Percentiles rank a stretch among this genome's conserved stretches.
Evolutionary conservation across 139 green algal genomes (phyloP).

Genomic region (Closterium sp.): DNA sequence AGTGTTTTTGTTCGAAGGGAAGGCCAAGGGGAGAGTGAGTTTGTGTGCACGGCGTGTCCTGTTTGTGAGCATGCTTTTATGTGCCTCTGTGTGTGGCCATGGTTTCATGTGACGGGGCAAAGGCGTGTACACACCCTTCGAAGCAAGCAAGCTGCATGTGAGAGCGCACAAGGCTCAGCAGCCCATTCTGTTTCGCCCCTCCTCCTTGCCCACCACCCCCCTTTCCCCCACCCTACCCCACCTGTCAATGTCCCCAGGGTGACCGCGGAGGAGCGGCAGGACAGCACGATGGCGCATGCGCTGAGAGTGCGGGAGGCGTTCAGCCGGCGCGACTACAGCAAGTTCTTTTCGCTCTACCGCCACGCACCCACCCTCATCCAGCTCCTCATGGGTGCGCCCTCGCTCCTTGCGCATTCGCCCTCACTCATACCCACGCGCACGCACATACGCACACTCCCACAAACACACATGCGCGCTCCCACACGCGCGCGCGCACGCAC

Average conservation of each 20-base stretch:
- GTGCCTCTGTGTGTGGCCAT: too few relatives aligned
- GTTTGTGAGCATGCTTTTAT: not conserved
- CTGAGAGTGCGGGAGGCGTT: slow-evolving; percentile 31
- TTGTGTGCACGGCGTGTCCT: not conserved
- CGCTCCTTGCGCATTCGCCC: not conserved
- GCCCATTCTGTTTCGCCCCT: not conserved
- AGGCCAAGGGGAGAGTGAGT: too few relatives aligned
- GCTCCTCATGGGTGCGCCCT: slow-evolving; percentile 26
- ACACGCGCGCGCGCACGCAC: not conserved
- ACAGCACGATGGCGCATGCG: slow-evolving; percentile 39
- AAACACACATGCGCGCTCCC: not conserved
- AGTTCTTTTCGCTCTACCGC: slow-evolving; percentile 33
- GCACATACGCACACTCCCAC: too few relatives aligned
- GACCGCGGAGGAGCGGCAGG: slow-evolving; percentile 16
- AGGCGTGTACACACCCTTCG: too few relatives aligned
- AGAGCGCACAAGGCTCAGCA: too few relatives aligned
- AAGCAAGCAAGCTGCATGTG: too few relatives aligned
- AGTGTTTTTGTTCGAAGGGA: too few relatives aligned
- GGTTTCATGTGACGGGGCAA: too few relatives aligned
- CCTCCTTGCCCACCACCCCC: not conserved
- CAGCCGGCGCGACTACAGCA: slow-evolving; percentile 18
- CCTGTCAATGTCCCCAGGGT: slow-evolving; percentile 9
- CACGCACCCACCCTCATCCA: slow-evolving; percentile 34
- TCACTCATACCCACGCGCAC: not conserved
- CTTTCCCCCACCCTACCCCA: not conserved